Percentiles rank a stretch among this genome's conserved stretches.
phyloP scores from a whole-genome alignment of 768 basidiomycete species.

The Mycena epipterygia region DNA sequence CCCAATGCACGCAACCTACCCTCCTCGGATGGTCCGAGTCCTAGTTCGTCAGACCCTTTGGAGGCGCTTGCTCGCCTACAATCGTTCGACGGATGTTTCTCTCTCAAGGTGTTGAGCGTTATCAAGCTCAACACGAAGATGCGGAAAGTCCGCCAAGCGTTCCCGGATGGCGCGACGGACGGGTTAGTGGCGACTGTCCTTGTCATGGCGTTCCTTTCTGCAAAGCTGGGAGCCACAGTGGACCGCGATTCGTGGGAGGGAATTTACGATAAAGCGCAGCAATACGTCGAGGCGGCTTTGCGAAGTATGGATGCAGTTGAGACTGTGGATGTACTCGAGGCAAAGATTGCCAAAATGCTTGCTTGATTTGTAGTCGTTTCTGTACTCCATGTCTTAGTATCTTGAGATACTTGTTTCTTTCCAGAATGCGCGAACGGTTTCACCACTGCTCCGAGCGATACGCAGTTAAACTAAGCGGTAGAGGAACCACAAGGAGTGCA shows the following conservation, averaged over 20 bases:
- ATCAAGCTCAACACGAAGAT: slow-evolving; percentile 24
- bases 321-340: slow-evolving; percentile 9
- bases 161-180: slow-evolving; percentile 25
- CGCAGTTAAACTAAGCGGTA: too few species aligned
- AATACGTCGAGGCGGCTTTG: slow-evolving; percentile 28
- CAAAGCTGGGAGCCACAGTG: slow-evolving; percentile 3
- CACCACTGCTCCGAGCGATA: too few species aligned
- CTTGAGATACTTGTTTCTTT: too few species aligned
- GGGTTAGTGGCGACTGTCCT: slow-evolving; percentile 22
- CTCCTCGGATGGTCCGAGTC: too few species aligned
- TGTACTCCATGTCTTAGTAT: too few species aligned
- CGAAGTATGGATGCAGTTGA: neutral
- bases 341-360: slow-evolving; percentile 9
- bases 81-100: slow-evolving; percentile 33
- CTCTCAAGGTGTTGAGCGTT: slow-evolving; percentile 26
- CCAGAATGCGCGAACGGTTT: too few species aligned
- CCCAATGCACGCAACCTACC: too few species aligned
- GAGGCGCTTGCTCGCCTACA: slow-evolving; percentile 36
- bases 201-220: slow-evolving; percentile 34
- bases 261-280: slow-evolving; percentile 33
- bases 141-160: neutral
- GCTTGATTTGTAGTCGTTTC: too few species aligned
- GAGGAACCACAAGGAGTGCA: too few species aligned
- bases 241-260: slow-evolving; percentile 34
- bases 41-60: slow-evolving; percentile 16